Conservation (phyloP, 768 basidiomycete genomes). For the Phanerochaete carnosa region DNA sequence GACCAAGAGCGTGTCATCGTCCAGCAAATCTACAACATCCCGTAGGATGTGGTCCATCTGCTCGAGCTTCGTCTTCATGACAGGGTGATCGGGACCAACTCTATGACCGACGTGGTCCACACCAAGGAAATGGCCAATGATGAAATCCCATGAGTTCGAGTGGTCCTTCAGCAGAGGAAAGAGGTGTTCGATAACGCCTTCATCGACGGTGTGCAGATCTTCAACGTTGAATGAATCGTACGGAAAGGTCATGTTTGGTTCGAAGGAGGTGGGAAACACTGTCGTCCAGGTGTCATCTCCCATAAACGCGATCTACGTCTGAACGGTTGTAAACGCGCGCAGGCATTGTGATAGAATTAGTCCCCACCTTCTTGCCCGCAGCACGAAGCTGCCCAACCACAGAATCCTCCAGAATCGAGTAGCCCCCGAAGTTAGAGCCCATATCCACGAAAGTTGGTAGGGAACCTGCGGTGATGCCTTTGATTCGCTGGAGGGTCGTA, state of each 20-base stretch:
- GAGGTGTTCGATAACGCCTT: slow-evolving; percentile 81
- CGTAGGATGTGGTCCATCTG: slow-evolving; percentile 85
- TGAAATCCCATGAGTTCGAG: slow-evolving; percentile 69
- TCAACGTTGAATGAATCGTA: slow-evolving; percentile 99
- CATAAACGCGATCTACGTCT: slow-evolving; percentile 75
- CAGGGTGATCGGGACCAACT: slow-evolving; percentile 83
- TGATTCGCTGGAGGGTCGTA: slow-evolving; percentile 90
- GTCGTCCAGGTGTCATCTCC: slow-evolving; percentile 98
- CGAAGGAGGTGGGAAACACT: slow-evolving; percentile 78
- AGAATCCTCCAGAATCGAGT: slow-evolving; percentile 85
- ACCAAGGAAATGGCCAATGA: slow-evolving; percentile 91
- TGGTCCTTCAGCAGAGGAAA: slow-evolving; percentile 66
- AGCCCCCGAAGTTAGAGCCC: slow-evolving; percentile 90
- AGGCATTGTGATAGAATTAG: slow-evolving; percentile 2
- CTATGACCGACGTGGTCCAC: slow-evolving; percentile 97
- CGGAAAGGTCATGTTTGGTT: slow-evolving; percentile 69
- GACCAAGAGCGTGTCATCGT: slow-evolving; percentile 88
- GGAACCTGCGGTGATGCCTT: slow-evolving; percentile 92
- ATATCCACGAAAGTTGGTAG: slow-evolving; percentile 94
- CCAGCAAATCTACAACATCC: slow-evolving; percentile 67
- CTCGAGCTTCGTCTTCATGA: slow-evolving; percentile 79
- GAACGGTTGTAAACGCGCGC: slow-evolving; percentile 13
- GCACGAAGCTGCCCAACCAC: slow-evolving; percentile 67
- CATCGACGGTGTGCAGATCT: slow-evolving; percentile 93
- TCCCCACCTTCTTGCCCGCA: slow-evolving; percentile 57